Percentiles rank a stretch among this genome's conserved stretches.
Evolutionary conservation across 768 basidiomycete genomes (phyloP).

Genomic region (Lactarius evosmus): DNA sequence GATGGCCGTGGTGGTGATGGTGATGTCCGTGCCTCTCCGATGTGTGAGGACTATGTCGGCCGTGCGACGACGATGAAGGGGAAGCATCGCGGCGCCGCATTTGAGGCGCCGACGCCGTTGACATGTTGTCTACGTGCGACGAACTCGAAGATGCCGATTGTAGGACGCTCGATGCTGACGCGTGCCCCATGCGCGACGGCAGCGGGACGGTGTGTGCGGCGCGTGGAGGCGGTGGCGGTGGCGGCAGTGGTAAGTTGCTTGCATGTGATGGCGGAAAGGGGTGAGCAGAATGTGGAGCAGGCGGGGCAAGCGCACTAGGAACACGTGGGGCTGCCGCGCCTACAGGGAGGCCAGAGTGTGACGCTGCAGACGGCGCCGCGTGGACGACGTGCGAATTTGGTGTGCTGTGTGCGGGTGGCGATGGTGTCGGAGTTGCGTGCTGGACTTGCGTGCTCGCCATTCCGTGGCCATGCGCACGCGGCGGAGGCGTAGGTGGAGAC

Average conservation of each 20-base stretch:
- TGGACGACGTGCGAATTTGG: slow-evolving; percentile 5
- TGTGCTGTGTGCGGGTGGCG: background rate
- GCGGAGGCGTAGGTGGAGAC: slow-evolving; percentile 6
- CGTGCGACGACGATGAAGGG: slow-evolving; percentile 15
- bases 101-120: slow-evolving; percentile 13
- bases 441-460: background rate
- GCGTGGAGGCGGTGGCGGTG: slow-evolving; percentile 11
- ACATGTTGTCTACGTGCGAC: slow-evolving; percentile 17
- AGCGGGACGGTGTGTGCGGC: background rate
- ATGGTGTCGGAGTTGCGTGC: background rate
- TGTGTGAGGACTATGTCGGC: slow-evolving; percentile 7
- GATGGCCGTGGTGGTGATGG: slow-evolving; percentile 24
- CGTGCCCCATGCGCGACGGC: background rate
- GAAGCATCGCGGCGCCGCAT: slow-evolving; percentile 18
- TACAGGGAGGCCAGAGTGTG: slow-evolving; percentile 1
- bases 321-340: slow-evolving; percentile 13
- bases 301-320: background rate
- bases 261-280: background rate
- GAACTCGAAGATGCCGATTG: slow-evolving; percentile 16
- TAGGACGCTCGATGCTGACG: background rate
- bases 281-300: background rate
- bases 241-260: slow-evolving; percentile 4
- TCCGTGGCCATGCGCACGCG: slow-evolving; percentile 3
- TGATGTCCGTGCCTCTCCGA: slow-evolving; percentile 7
- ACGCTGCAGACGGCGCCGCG: background rate